A percentile compares a stretch with the other conserved stretches of the same genome.
Evolutionary conservation across 345 rosid genomes (phyloP).

Genomic region (Cardamine chenopodiifolia): DNA sequence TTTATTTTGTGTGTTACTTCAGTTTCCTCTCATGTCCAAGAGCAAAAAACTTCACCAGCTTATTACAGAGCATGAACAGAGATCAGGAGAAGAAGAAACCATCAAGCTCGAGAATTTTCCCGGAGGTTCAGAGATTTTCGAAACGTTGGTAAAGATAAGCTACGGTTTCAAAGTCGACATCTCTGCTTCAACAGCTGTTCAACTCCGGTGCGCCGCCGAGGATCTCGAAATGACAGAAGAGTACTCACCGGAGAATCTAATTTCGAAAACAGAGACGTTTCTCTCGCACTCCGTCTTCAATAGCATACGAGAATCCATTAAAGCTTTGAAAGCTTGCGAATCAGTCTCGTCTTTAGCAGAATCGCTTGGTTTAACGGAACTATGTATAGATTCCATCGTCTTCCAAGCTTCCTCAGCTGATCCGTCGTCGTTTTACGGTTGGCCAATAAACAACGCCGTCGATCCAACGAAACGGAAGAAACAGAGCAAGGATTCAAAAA

Average conservation of each 20-base stretch:
- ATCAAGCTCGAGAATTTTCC: conserved; percentile 67
- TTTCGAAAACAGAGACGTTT: conserved; percentile 61
- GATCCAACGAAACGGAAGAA: not conserved
- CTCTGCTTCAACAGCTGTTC: conserved; percentile 59
- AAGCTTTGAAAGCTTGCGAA: conserved; percentile 76
- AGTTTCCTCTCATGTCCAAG: conserved; percentile 83
- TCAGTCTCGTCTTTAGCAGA: conserved; percentile 54
- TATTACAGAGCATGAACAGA: conserved; percentile 67
- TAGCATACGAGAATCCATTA: conserved; percentile 58
- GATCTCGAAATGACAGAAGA: conserved; percentile 83
- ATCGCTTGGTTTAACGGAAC: conserved; percentile 52
- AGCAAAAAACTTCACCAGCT: conserved; percentile 68
- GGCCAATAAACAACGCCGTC: conserved; percentile 50
- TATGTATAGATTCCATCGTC: conserved; percentile 65
- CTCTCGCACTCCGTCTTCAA: conserved; percentile 59
- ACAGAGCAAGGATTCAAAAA: conserved; percentile 20
- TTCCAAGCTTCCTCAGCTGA: conserved; percentile 58
- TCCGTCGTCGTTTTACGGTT: conserved; percentile 62
- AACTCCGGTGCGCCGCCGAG: conserved; percentile 85
- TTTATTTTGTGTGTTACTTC: conserved; percentile 20
- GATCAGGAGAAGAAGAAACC: conserved; percentile 4
- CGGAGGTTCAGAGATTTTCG: conserved; percentile 78
- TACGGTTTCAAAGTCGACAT: conserved; percentile 77
- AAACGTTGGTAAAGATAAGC: conserved; percentile 75
- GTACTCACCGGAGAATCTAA: conserved; percentile 65